Conservation (phyloP, 768 basidiomycete species). For the Arthromyces matolae region DNA sequence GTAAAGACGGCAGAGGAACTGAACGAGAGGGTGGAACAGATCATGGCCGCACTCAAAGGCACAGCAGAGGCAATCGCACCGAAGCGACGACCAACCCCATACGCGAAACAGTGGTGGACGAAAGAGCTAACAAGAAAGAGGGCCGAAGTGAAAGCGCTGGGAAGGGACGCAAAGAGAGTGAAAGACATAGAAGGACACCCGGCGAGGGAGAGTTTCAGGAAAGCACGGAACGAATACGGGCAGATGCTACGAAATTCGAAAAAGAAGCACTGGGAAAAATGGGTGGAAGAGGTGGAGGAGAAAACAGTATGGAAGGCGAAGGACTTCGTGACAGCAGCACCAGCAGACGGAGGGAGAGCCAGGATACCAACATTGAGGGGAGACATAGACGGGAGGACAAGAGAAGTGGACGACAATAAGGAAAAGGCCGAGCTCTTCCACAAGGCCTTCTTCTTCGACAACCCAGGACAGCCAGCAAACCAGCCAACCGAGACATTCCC, state of each 20-base stretch:
- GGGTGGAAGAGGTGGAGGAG: constrained; percentile 17
- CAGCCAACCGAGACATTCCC: constrained; percentile 27
- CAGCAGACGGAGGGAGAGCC: constrained; percentile 22
- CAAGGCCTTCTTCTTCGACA: constrained; percentile 27
- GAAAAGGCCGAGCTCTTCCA: constrained; percentile 21
- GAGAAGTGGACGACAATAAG: constrained; percentile 17
- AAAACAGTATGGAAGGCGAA: constrained; percentile 24
- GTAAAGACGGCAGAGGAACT: constrained; percentile 3
- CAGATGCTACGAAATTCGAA: constrained; percentile 20
- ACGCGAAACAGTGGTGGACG: constrained; percentile 32
- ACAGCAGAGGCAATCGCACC: constrained; percentile 20
- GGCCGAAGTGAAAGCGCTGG: constrained; percentile 13
- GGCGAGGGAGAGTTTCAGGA: constrained; percentile 13
- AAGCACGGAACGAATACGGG: constrained; percentile 12
- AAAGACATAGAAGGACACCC: constrained; percentile 20
- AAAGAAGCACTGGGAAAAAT: constrained; percentile 24
- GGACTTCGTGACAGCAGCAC: constrained; percentile 16
- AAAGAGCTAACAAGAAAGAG: constrained; percentile 22
- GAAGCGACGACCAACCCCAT: constrained; percentile 13
- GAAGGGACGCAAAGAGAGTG: constrained; percentile 1
- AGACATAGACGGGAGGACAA: not conserved
- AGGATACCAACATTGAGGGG: constrained; percentile 23
- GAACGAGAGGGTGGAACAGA: not conserved
- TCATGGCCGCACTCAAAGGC: constrained; percentile 16
- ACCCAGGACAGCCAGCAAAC: constrained; percentile 5